Evolutionary conservation across 116 monocot species (phyloP), one percentile per base, ranked within the genome.

Genomic region (Trichopus zeylanicus): DNA sequence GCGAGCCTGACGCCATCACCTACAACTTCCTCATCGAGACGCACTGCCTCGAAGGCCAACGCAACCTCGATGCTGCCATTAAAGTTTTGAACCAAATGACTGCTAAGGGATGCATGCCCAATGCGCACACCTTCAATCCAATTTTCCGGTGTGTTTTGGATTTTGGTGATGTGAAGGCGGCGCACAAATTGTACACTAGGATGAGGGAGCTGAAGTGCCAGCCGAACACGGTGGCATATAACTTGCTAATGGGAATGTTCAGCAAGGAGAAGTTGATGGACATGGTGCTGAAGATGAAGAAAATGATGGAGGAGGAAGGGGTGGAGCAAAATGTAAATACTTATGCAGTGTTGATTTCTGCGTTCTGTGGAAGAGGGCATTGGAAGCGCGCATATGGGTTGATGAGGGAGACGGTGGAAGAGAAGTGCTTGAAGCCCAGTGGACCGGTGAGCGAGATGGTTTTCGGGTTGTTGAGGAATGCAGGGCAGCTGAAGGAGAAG

Each of bases 321-420:
- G 75, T 84, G 29, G 97, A 91, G 70, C 77, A 80, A 20, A 98
- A 91, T 52, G 85, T 80, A 27, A 87, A 98, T 62, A 93, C 90
- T 1, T 95, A 84, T 35, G 55, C 65, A 26, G 78, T 76, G 34
- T 62, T 89, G 29, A 73, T 90, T 2, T 69, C 75, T 10, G 70
- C 76, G 12, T 91, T 81, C 48, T 97, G 91, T 52, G 74, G 48
- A 31, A 87, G 87, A 70, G 97, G 91, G 26, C 69, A 82, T 34
- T 91, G 84, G 87, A 87, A 77, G 60, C 65, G 72, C 35, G 81
- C 84, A 0, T 84, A 83, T 31, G 54, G 31, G 16, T 52, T 88
- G 42, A 57, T 95, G 65, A 78, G 53, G 77, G 97, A 98, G 78
- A 87, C 91, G 97, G 65, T 90, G 48, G 87, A 85, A 68, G 84